Evolutionary conservation across 108 stramenopile species (phyloP), one percentile per base, ranked within the genome.

Genomic region (Cyclotella atomus): DNA sequence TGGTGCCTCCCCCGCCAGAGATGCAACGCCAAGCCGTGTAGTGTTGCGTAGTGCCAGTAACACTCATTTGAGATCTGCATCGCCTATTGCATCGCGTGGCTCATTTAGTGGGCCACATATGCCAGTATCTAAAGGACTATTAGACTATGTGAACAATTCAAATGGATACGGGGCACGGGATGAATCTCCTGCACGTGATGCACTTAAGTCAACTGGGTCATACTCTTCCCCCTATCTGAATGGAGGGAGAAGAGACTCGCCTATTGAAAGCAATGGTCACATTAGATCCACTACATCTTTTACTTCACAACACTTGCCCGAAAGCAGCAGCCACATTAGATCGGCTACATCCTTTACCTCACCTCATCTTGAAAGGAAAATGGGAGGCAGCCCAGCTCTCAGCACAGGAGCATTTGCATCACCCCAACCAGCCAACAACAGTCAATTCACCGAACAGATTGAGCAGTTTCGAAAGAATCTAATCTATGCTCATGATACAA

Each of bases 401-500:
- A n/a, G n/a, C n/a, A n/a, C n/a, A n/a, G n/a, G n/a, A n/a, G n/a
- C n/a, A n/a, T 61, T 61, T 29, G 19, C 59, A 34, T 25, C 34
- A 21, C 53, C 38, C 45, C 43, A 25, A 15, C 29, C 10, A 1
- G 5, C 1, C 56, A 2, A 23, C 62, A 23, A 65, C 36, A 59
- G 24, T 16, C 53, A 38, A 23, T 79, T 79, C 70, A 67, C 41
- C 47, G 52, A 41, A 15, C 59, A 73, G 52, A 57, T 79, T 14
- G 70, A 73, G 20, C 67, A 73, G 49, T 73, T 68, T 33, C 70
- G 64, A 19, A 56, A 15, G 19, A 80, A 62, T 69, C 54, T 73
- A 20, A 35, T 68, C 8, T 28, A 36, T 59, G 71, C 79, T 36
- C 72, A 80, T 27, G 79, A 80, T 41, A 75, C 73, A 20, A 79